phyloP scores from a whole-genome alignment of 768 basidiomycete species.

The Hygrophorus pudorinus region DNA sequence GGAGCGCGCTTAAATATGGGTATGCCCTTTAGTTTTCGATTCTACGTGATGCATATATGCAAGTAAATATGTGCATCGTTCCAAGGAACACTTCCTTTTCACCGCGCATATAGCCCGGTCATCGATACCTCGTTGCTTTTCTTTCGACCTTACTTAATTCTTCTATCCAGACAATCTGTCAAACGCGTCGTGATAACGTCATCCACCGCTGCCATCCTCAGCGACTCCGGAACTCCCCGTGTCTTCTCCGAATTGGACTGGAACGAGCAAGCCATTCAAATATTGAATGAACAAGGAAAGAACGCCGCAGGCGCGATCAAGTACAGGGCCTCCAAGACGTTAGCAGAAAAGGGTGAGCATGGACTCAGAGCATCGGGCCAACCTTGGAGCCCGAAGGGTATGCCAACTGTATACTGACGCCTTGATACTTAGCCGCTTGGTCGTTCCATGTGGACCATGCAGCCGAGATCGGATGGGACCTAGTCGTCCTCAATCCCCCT shows the following conservation, averaged over 20 bases:
- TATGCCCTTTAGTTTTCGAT: constrained; percentile 14
- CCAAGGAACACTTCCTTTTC: too few relatives aligned
- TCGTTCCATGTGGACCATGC: constrained; percentile 34
- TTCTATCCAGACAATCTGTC: constrained; percentile 27
- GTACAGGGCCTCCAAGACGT: constrained; percentile 54
- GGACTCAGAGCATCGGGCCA: too few relatives aligned
- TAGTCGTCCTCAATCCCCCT: constrained; percentile 46
- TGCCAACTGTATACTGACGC: not conserved
- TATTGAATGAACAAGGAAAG: constrained; percentile 38
- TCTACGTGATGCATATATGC: not conserved
- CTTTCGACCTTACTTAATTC: not conserved
- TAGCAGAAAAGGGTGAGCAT: constrained; percentile 47
- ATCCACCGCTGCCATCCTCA: constrained; percentile 42
- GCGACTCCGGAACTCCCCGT: constrained; percentile 13
- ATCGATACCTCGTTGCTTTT: too few relatives aligned
- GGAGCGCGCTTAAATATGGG: constrained; percentile 47
- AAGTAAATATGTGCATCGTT: too few relatives aligned
- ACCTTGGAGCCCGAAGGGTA: too few relatives aligned
- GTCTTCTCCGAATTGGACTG: constrained; percentile 46
- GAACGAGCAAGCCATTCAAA: constrained; percentile 40
- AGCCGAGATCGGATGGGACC: constrained; percentile 34
- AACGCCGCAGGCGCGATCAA: constrained; percentile 28
- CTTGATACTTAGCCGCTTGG: constrained; percentile 26
- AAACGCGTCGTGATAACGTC: constrained; percentile 65
- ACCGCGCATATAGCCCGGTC: too few relatives aligned